A percentile compares a stretch with the other conserved stretches of the same genome.
Conservation (phyloP, 352 stramenopile genomes). For the Globisporangium recalcitrans region DNA sequence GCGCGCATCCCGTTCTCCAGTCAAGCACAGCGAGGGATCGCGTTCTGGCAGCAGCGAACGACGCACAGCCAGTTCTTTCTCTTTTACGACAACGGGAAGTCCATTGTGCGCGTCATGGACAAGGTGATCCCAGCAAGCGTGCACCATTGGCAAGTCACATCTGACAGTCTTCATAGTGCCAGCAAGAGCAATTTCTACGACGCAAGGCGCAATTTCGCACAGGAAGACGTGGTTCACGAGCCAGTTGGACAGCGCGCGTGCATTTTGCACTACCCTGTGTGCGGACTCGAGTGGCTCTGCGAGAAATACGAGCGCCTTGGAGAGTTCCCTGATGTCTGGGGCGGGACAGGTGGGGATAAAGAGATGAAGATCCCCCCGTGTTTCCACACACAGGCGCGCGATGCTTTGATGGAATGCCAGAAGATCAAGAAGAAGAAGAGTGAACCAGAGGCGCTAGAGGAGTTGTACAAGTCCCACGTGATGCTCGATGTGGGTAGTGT, state of each 20-base stretch:
- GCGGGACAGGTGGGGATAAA: slow-evolving; percentile 14
- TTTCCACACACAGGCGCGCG: slow-evolving; percentile 32
- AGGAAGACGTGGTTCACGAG: not conserved
- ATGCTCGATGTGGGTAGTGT: slow-evolving; percentile 16
- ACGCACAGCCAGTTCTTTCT: slow-evolving; percentile 32
- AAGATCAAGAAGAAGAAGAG: not conserved
- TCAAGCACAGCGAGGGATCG: slow-evolving; percentile 16
- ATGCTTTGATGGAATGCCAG: slow-evolving; percentile 9
- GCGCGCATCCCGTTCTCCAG: slow-evolving; percentile 20
- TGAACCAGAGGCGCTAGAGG: slow-evolving; percentile 1
- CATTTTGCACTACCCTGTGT: slow-evolving; percentile 36
- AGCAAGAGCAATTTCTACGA: slow-evolving; percentile 31
- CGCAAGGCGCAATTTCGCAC: slow-evolving; percentile 17
- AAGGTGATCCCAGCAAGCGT: slow-evolving; percentile 21
- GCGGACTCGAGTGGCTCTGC: slow-evolving; percentile 32
- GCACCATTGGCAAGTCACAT: slow-evolving; percentile 26
- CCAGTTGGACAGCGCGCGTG: slow-evolving; percentile 9
- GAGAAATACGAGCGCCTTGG: slow-evolving; percentile 36
- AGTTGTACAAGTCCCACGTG: slow-evolving; percentile 24
- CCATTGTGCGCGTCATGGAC: slow-evolving; percentile 25
- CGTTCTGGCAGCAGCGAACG: slow-evolving; percentile 26
- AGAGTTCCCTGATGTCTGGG: slow-evolving; percentile 25
- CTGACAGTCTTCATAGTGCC: not conserved
- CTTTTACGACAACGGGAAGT: slow-evolving; percentile 47
- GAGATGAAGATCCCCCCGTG: slow-evolving; percentile 25